These are phyloP conservation scores for Stemphylium lycopersici DNA, from an alignment of 2,329 filamentous ascomycete species.

Conservation along the genomic window DNA sequence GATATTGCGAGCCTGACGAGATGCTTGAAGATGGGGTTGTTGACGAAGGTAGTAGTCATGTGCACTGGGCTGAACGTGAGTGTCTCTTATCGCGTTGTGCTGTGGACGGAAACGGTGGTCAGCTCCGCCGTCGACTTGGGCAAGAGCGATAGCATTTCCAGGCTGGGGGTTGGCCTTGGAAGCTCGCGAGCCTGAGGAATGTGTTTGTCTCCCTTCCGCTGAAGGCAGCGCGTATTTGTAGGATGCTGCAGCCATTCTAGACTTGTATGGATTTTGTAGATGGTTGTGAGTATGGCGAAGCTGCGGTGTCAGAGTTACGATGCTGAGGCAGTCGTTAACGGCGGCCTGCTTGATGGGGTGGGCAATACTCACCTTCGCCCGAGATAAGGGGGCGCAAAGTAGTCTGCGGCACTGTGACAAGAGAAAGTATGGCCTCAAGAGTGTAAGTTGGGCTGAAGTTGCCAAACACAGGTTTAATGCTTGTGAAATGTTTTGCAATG, in stretches of 20 bases:
- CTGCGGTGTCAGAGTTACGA: background rate
- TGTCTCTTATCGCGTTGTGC: background rate
- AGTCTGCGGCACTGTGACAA: background rate
- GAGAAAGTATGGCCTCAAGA: background rate
- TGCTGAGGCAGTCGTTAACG: background rate
- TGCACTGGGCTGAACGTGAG: background rate
- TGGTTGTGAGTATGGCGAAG: background rate
- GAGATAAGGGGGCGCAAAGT: background rate
- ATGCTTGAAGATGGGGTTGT: background rate
- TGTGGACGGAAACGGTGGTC: slow-evolving; percentile 4
- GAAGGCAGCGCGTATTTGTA: background rate
- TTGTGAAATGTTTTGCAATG: background rate
- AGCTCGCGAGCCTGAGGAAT: background rate
- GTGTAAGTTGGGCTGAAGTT: background rate
- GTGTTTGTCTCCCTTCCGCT: background rate
- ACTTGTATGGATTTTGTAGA: background rate
- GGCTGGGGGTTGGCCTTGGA: background rate
- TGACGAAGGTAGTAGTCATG: background rate
- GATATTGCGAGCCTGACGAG: background rate
- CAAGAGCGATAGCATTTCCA: background rate
- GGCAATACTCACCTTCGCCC: background rate
- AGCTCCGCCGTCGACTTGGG: slow-evolving; percentile 16
- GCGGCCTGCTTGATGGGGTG: background rate
- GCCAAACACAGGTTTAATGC: too few relatives aligned
- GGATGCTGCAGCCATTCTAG: background rate